Evolutionary conservation across 306 rosid species (phyloP).

Genomic region (Delonix regia): DNA sequence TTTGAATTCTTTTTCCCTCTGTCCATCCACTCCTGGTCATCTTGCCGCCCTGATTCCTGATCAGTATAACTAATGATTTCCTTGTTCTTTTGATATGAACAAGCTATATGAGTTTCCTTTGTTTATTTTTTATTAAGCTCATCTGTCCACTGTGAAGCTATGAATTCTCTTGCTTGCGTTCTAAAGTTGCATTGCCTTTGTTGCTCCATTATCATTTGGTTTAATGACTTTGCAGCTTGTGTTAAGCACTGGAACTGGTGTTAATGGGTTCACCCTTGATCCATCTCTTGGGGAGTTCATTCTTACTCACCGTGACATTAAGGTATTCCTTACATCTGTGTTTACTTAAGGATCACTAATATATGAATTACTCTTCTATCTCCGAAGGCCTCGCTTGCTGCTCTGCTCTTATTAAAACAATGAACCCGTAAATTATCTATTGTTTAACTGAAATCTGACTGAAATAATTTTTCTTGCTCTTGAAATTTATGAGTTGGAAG

Average conservation of each 20-base stretch:
- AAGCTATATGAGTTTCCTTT: not conserved
- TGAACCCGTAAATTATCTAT: not conserved
- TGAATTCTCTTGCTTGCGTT: conserved; percentile 22
- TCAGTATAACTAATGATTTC: conserved; percentile 4
- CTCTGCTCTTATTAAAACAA: conserved; percentile 3
- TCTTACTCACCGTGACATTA: conserved; percentile 88
- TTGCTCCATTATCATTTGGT: conserved; percentile 25
- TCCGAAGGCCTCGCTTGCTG: not conserved
- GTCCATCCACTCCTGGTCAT: not conserved
- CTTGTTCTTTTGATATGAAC: not conserved
- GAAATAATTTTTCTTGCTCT: not conserved
- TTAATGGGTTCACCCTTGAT: conserved; percentile 91
- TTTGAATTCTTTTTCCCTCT: not conserved
- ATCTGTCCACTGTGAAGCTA: not conserved
- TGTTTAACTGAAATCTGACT: not conserved
- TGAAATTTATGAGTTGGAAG: not conserved
- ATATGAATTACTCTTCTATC: not conserved
- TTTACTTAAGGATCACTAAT: not conserved
- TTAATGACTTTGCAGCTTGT: conserved; percentile 67
- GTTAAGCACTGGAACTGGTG: conserved; percentile 80
- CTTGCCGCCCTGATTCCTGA: not conserved
- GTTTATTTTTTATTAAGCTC: not conserved
- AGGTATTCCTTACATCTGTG: conserved; percentile 53
- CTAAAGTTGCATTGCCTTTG: conserved; percentile 11
- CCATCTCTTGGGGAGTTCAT: conserved; percentile 99